These are phyloP conservation scores for Aquilaria malaccensis DNA, from an alignment of 345 rosid species.

Conservation along the genomic window DNA sequence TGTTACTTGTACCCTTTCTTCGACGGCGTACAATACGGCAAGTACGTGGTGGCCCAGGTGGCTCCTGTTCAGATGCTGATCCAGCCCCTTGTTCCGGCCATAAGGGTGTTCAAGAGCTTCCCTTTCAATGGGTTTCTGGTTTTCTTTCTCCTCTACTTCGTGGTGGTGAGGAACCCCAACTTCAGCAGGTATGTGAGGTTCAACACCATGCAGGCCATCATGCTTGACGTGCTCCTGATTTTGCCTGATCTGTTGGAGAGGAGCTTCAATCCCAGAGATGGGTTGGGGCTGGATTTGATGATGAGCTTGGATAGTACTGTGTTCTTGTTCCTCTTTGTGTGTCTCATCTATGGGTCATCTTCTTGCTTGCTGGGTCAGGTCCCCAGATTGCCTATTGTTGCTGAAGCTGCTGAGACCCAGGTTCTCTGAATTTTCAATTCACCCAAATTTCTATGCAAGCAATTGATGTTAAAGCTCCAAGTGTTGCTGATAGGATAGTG, in stretches of 20 bases:
- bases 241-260: constrained; percentile 92
- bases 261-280: constrained; percentile 69
- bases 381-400: constrained; percentile 95
- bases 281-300: constrained; percentile 76
- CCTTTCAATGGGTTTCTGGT: constrained; percentile 81
- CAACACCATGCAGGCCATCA: constrained; percentile 95
- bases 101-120: constrained; percentile 74
- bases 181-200: constrained; percentile 96
- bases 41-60: constrained; percentile 70
- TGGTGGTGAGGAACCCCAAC: constrained; percentile 73
- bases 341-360: constrained; percentile 78
- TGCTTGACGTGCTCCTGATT: constrained; percentile 82
- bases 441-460: too few species aligned
- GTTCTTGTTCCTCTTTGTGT: constrained; percentile 79
- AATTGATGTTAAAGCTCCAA: too few species aligned
- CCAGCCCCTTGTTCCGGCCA: constrained; percentile 77
- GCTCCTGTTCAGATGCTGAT: constrained; percentile 53
- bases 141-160: constrained; percentile 76
- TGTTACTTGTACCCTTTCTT: constrained; percentile 94
- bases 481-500: too few species aligned
- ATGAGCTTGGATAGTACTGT: constrained; percentile 96
- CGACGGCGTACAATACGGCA: constrained; percentile 88
- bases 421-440: constrained; percentile 41
- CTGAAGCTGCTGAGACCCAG: constrained; percentile 98
- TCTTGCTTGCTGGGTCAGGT: constrained; percentile 77